These are phyloP conservation scores for Lantana camara DNA, from an alignment of 257 asterid genomes.

Conservation along the genomic window DNA sequence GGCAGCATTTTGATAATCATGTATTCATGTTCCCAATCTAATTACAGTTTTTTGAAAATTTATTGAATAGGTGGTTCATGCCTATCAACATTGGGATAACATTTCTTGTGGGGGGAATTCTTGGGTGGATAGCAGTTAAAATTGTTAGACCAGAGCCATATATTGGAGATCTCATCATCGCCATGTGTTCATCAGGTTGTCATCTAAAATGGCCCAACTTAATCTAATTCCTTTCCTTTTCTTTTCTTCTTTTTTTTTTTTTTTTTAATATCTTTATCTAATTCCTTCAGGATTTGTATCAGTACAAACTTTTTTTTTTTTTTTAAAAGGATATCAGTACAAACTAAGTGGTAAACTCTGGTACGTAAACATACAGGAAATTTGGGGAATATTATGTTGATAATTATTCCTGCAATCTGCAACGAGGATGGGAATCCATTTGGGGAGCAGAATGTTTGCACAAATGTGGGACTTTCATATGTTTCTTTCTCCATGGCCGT, in stretches of 20 bases:
- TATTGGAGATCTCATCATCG: slow-evolving; percentile 64
- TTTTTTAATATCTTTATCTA: too few relatives aligned
- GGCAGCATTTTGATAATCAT: neutral
- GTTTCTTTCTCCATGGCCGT: slow-evolving; percentile 96
- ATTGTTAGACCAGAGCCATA: slow-evolving; percentile 70
- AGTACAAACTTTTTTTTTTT: neutral
- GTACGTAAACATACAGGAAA: slow-evolving; percentile 46
- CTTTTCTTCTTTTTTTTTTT: too few relatives aligned
- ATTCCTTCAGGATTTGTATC: neutral
- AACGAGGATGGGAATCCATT: slow-evolving; percentile 77
- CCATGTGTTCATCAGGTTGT: slow-evolving; percentile 72
- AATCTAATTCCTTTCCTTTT: too few relatives aligned
- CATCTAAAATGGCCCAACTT: too few relatives aligned
- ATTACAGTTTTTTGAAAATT: neutral
- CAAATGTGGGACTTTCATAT: slow-evolving; percentile 66
- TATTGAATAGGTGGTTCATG: slow-evolving; percentile 86
- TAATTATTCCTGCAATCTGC: slow-evolving; percentile 86
- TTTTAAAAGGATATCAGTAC: too few relatives aligned
- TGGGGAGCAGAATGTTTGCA: slow-evolving; percentile 65
- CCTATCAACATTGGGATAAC: slow-evolving; percentile 84
- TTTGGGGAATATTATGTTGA: slow-evolving; percentile 78
- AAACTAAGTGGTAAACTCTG: too few relatives aligned
- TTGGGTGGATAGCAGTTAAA: slow-evolving; percentile 85
- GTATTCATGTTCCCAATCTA: too few relatives aligned
- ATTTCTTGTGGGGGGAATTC: slow-evolving; percentile 67